Conservation (phyloP, 2,329 filamentous ascomycete genomes). For the Aspergillus novoparasiticus region DNA sequence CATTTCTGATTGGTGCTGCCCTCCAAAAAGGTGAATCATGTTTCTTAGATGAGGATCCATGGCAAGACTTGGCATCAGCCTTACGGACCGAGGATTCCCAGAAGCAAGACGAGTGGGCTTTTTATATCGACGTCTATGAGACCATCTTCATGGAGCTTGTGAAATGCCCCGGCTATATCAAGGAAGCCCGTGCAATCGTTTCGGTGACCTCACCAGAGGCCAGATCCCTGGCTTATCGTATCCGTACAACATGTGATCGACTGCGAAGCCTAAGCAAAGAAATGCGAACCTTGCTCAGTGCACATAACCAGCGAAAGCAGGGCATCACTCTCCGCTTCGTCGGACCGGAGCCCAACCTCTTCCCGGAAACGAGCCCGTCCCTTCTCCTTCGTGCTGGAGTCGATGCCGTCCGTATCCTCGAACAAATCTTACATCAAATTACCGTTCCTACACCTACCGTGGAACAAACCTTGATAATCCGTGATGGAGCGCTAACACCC, state of each 20-base stretch:
- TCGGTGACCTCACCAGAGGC: background rate
- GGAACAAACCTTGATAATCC: background rate
- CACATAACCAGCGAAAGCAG: background rate
- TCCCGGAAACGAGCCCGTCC: background rate
- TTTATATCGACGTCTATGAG: conserved; percentile 29
- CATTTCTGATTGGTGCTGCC: conserved; percentile 36
- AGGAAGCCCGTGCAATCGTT: background rate
- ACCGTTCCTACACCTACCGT: background rate
- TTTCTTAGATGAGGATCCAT: conserved; percentile 34
- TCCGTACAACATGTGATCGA: background rate
- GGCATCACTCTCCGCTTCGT: background rate
- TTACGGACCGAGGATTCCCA: conserved; percentile 32
- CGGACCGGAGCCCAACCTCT: background rate
- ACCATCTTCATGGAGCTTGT: conserved; percentile 28
- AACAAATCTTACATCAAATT: background rate
- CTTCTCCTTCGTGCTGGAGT: background rate
- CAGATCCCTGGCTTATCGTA: background rate
- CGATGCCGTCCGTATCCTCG: background rate
- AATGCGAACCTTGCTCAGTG: background rate
- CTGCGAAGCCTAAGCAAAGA: background rate
- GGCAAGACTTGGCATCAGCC: conserved; percentile 30
- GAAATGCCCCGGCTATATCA: conserved; percentile 21
- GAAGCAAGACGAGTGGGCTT: conserved; percentile 19
- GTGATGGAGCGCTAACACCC: background rate
- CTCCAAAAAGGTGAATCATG: conserved; percentile 33